Base-by-base conservation (phyloP, 2,329 filamentous ascomycete genomes). In the Aspergillus sp. region DNA sequence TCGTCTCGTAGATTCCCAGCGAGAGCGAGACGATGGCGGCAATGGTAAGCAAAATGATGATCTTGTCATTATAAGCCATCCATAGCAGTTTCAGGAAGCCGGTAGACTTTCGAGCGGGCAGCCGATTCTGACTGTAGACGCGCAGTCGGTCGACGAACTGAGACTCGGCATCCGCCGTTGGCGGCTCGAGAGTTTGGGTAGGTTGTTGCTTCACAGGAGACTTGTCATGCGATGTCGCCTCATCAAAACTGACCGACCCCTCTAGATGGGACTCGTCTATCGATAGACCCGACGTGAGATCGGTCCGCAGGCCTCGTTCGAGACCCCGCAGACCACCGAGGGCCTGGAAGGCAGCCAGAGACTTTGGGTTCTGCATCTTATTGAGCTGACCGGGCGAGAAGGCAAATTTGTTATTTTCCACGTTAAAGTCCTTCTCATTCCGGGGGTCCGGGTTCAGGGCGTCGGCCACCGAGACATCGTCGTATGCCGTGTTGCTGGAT, bases 311-410 rank as follows among this genome's bases (percentile, higher is more conserved):
- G 10, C 92, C 93, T 70, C 87, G 90, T 75, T 94, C 92, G 52
- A 97, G 75, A 0, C 93, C 93, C 18, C 77, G 77, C 16, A 96
- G 75, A 24, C 93, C 93, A 52, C 93, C 92, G 5, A 97, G 74
- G 14, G 88, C 88, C 69, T 89, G 90, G 67, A 94, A 96, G 0
- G 92, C 92, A 12, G 88, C 81, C 59, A 96, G 77, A 62, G 87
- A 96, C 79, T 96, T 96, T 3, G 93, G 93, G 71, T 96, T 95
- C 62, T 94, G 86, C 78, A 96, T 84, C 75, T 96, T 96, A 68
- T 87, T 89, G 63, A 97, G 81, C 70, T 96, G 88, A 14, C 93
- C 92, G 0, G 75, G 75, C 2, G 87, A 86, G 72, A 92, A 96
- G 16, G 91, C 92, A 70, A 96, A 96, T 0, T 89, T 89, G 72